These are phyloP conservation scores for Thalassia testudinum DNA, from an alignment of 116 monocot genomes.

Conservation along the genomic window DNA sequence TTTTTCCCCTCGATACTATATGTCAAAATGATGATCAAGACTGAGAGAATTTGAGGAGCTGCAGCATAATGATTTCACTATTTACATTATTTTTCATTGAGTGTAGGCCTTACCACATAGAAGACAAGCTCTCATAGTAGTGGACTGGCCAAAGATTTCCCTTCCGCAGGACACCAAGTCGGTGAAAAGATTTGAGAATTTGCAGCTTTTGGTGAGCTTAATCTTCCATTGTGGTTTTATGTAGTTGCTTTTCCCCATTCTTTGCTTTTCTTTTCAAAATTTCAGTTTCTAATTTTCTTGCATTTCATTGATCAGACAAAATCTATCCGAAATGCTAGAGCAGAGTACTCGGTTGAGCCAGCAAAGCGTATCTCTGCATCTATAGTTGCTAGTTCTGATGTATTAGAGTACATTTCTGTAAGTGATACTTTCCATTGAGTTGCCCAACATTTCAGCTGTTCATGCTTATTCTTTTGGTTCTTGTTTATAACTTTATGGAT, in stretches of 20 bases:
- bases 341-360: constrained; percentile 97
- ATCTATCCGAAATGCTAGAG: constrained; percentile 82
- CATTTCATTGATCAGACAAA: constrained; percentile 26
- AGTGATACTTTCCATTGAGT: constrained; percentile 10
- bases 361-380: constrained; percentile 87
- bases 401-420: constrained; percentile 71
- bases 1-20: too few species aligned
- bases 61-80: too few species aligned
- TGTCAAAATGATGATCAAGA: too few species aligned
- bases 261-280: background rate
- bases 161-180: constrained; percentile 61
- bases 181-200: constrained; percentile 86
- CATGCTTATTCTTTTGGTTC: background rate
- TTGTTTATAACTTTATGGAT: background rate
- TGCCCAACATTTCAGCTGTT: background rate
- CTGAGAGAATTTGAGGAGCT: too few species aligned
- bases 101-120: constrained; percentile 77
- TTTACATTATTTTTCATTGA: too few species aligned
- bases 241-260: too few species aligned
- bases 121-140: constrained; percentile 57
- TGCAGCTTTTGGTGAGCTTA: constrained; percentile 64
- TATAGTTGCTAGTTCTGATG: constrained; percentile 68
- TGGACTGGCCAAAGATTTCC: constrained; percentile 61
- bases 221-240: background rate
- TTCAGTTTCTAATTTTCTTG: background rate